These are phyloP conservation scores for Solanum rostratum DNA, from an alignment of 257 asterid genomes.

Conservation along the genomic window DNA sequence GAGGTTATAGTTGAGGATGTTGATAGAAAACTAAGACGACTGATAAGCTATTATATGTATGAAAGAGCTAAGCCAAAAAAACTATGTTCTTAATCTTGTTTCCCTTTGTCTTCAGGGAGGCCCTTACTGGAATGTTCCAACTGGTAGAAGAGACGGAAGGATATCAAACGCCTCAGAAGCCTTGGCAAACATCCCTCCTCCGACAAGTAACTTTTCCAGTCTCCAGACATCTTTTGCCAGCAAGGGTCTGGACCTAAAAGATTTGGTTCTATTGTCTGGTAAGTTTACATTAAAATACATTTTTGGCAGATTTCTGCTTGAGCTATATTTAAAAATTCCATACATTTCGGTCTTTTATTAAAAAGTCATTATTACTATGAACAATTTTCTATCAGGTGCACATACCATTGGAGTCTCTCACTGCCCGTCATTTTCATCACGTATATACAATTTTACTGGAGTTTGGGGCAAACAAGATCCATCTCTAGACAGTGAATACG, in stretches of 20 bases:
- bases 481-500: not conserved
- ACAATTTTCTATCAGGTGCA: not conserved
- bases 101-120: not conserved
- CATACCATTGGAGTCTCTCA: not conserved
- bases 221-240: too few species aligned
- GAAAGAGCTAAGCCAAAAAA: not conserved
- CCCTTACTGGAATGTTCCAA: slow-evolving; percentile 10
- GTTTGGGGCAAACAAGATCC: not conserved
- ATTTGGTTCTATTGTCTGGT: too few species aligned
- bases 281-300: too few species aligned
- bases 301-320: not conserved
- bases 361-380: not conserved
- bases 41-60: not conserved
- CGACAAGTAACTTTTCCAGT: too few species aligned
- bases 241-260: too few species aligned
- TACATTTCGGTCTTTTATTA: not conserved
- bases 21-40: not conserved
- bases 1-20: not conserved
- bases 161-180: slow-evolving; percentile 21
- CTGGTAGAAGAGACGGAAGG: slow-evolving; percentile 16
- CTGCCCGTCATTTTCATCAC: not conserved
- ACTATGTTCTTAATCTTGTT: not conserved
- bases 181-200: too few species aligned
- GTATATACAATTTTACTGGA: not conserved
- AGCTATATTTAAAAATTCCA: not conserved